Evolutionary conservation across 208 protist genomes (phyloP), one percentile per base, ranked within the genome.

Genomic region (Trichomonas gallinae): DNA sequence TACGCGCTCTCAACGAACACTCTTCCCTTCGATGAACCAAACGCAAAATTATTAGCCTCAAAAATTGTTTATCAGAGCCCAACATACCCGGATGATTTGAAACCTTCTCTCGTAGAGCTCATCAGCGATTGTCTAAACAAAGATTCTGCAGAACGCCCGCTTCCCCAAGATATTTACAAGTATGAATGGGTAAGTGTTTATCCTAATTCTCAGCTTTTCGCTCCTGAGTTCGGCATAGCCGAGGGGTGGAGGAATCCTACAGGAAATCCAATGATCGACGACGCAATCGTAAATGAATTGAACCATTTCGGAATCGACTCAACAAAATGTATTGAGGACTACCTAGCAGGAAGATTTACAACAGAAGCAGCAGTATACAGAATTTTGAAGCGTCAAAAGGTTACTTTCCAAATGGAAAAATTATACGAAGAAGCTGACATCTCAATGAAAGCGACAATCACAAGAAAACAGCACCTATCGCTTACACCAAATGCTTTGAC

Each of bases 131-230:
- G 42, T 9, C 6, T 93, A 8, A 93, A 34, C 15, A 93, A 93
- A 26, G n/a, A 93, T 93, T 44, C 87, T 38, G 13, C 42, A 58
- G 9, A 1, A n/a, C 23, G 87, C 42, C 81, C 96, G 9, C 46
- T 88, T 3, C 85, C 93, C 6, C 42, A 82, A 49, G 96, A 96
- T 45, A 48, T 96, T 48, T 96, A 96, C 82, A 85, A 88, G 40
- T 88, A 96, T n/a, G 82, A 82, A 21, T 96, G 96, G 96, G 58
- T 72, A n/a, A 72, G 58, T n/a, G 58, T 72, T n/a, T 72, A 72
- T 26, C 58, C 58, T n/a, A 72, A 72, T 21, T 72, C 58, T n/a
- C 58, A 72, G 26, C 26, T 72, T n/a, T 72, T 72, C 58, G 11
- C 58, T 72, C 58, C 58, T 42, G 81, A 85, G 26, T 85, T 85